Evolutionary conservation across 495 filamentous ascomycete genomes (phyloP).

Genomic region (Geopyxis carbonaria): DNA sequence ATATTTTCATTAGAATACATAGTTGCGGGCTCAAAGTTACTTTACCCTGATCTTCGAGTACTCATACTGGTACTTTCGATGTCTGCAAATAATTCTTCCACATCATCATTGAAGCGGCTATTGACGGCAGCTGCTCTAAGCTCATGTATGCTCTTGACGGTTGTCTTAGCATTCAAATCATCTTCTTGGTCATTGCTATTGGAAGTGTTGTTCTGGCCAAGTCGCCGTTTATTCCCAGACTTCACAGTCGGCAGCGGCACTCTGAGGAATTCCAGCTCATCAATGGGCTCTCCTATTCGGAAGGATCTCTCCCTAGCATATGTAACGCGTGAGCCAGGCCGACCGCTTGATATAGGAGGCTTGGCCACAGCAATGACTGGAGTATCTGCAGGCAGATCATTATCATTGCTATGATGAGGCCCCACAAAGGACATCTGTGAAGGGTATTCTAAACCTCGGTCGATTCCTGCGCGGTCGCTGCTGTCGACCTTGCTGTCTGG

Average conservation of each 20-base stretch:
- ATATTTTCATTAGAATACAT: too few relatives aligned
- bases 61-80: too few relatives aligned
- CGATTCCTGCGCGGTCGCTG: too few relatives aligned
- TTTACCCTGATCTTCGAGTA: too few relatives aligned
- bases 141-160: constrained; percentile 76
- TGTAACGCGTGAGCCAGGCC: constrained; percentile 22
- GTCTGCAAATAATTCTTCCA: constrained; percentile 71
- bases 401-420: too few relatives aligned
- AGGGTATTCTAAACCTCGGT: too few relatives aligned
- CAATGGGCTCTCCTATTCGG: constrained; percentile 17
- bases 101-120: constrained; percentile 59
- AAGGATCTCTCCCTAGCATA: constrained; percentile 24
- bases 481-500: too few relatives aligned
- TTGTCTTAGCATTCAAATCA: constrained; percentile 28
- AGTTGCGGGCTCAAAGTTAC: too few relatives aligned
- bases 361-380: constrained; percentile 34
- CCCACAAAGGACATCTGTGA: too few relatives aligned
- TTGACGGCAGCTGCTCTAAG: constrained; percentile 73
- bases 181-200: constrained; percentile 35
- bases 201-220: not conserved
- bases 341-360: constrained; percentile 30
- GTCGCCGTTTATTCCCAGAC: constrained; percentile 19
- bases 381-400: too few relatives aligned
- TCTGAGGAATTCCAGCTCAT: constrained; percentile 20
- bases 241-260: constrained; percentile 17